Base-by-base conservation (phyloP, 305 asterid species). In the Stenogyne calaminthoides region DNA sequence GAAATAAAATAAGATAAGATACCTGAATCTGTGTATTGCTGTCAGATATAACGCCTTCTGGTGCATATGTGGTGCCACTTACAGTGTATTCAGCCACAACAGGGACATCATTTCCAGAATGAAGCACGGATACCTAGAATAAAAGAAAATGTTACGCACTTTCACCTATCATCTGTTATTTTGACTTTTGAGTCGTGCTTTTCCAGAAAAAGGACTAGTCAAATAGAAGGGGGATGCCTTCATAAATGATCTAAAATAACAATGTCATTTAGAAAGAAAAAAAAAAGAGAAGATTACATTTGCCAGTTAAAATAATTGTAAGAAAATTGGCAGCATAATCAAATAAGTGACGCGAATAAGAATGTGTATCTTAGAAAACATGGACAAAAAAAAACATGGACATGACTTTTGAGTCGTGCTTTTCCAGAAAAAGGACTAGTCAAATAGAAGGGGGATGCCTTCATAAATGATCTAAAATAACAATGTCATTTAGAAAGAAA, bases 51-150 rank as follows among this genome's bases (percentile, higher is more conserved):
- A 81, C 80, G 72, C 99, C 99, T 77, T 95, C 99, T 56, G 99
- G 98, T 61, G 99, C 99, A 83, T 84, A 95, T 47, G 98, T 95
- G 75, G 98, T 91, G 67, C 99, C 99, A 85, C 86, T 92, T 32
- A 92, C 96, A 67, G 75, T 65, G 81, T 92, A 95, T 72, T 92
- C 94, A 64, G 88, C 84, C 74, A 90, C 81, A 69, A 80, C 79
- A 52, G 93, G 91, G 74, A 89, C 87, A 73, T 71, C 85, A 81
- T 81, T 78, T 78, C 85, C 86, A 75, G 96, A 88, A 63, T 87
- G 91, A 72, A 95, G 97, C 60, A 91, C 98, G 70, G 96, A 92
- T 69, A 95, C 86, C 99, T 95, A 87, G 34, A 77, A 61, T 9
- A 25, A 64, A 62, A 67, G 40, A 9, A 73, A 70, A 70, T 1